These are phyloP conservation scores for Chlorella sp. DNA, from an alignment of 139 green algal species.

Conservation along the genomic window DNA sequence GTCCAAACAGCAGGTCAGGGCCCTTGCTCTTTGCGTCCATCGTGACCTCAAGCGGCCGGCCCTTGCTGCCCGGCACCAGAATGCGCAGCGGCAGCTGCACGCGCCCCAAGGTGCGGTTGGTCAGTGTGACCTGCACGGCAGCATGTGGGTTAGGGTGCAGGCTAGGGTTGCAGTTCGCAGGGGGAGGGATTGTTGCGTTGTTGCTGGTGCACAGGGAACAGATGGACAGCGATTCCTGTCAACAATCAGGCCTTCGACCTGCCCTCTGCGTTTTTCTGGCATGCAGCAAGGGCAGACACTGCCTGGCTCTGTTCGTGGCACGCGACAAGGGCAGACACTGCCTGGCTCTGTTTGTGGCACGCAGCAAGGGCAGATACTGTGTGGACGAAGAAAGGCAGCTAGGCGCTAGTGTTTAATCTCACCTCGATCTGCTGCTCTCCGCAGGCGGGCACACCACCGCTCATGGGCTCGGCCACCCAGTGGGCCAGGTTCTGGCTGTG, in stretches of 20 bases:
- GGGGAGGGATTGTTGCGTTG: too few relatives aligned
- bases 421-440: slow-evolving; percentile 40
- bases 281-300: not conserved
- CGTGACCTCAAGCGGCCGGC: slow-evolving; percentile 48
- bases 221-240: too few relatives aligned
- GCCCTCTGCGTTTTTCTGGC: too few relatives aligned
- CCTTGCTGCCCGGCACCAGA: slow-evolving; percentile 42
- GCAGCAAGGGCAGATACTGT: too few relatives aligned
- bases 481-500: slow-evolving; percentile 45
- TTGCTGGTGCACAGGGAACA: too few relatives aligned
- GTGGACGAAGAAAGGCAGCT: too few relatives aligned
- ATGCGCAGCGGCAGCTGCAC: slow-evolving; percentile 67
- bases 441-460: slow-evolving; percentile 46
- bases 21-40: slow-evolving; percentile 58
- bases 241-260: too few relatives aligned
- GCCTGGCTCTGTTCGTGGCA: not conserved
- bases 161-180: too few relatives aligned
- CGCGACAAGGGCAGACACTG: too few relatives aligned
- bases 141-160: too few relatives aligned
- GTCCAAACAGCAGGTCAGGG: slow-evolving; percentile 38
- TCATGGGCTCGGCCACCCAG: slow-evolving; percentile 39
- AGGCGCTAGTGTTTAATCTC: too few relatives aligned
- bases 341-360: not conserved
- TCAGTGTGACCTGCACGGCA: slow-evolving; percentile 44
- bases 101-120: slow-evolving; percentile 49